Base-by-base conservation (phyloP, 805 yeast species). In the Wickerhamiella allomyrinae region DNA sequence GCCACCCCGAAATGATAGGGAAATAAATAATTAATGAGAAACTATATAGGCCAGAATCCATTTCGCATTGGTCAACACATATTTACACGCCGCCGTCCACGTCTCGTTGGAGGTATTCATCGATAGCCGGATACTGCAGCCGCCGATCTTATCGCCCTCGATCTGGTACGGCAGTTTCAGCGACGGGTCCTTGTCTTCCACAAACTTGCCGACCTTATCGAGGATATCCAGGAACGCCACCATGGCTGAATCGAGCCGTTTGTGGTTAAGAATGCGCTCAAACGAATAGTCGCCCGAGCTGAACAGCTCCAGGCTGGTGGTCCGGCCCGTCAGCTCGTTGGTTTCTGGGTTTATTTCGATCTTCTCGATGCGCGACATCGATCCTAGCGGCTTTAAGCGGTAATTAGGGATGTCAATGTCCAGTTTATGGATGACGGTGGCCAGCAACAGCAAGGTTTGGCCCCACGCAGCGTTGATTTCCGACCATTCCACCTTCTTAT, bases 381-480 rank as follows among this genome's bases (percentile, higher is more conserved):
- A 80, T 0, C 95, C 95, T 73, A 83, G 66, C 0, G 96, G 95
- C 19, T 76, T 70, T 14, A 87, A 59, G 46, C 71, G 71, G 57
- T 81, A 87, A 3, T 74, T 73, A 0, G 64, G 62, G 7, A 83
- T 56, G 24, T 67, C 67, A 20, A 84, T 57, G 7, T 72, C 66
- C 23, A 85, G 64, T 35, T 77, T 66, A 10, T 73, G 63, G 1
- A 73, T 60, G 2, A 86, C 68, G 1, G 89, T 82, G 0, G 78
- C 69, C 23, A 87, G 56, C 15, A 89, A 59, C 10, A 85, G 61
- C 2, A 83, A 71, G 2, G 87, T 63, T 50, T 87, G 95, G 0
- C 97, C 97, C 52, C 87, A 61, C 0, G 94, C 95, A 2, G 93
- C 91, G 56, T 86, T 87, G 34, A 85, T 78, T 52, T 87, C 97